Evolutionary conservation across 495 filamentous ascomycete genomes (phyloP).

Genomic region (Penicillium malachiteum): DNA sequence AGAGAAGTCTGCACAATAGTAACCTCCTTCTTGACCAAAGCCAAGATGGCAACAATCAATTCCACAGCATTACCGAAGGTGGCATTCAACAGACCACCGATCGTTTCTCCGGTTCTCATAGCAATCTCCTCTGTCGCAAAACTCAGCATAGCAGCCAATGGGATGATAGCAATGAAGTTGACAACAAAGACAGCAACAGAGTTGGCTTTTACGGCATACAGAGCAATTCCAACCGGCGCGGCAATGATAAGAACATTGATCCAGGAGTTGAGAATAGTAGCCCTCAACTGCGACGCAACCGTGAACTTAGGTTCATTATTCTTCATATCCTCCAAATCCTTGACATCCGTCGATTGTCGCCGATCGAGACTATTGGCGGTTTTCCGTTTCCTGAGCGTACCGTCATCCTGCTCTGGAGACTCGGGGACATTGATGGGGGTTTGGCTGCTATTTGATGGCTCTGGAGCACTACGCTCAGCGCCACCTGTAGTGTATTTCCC

Average conservation of each 20-base stretch:
- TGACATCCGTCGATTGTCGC: constrained; percentile 12
- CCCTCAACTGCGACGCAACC: constrained; percentile 64
- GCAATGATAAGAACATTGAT: constrained; percentile 81
- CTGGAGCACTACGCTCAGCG: constrained; percentile 10
- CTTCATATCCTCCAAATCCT: constrained; percentile 20
- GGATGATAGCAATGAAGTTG: constrained; percentile 86
- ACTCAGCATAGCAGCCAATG: constrained; percentile 55
- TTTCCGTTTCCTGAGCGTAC: constrained; percentile 32
- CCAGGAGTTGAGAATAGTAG: constrained; percentile 74
- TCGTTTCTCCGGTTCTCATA: constrained; percentile 66
- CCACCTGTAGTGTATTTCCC: constrained; percentile 11
- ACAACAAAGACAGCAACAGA: constrained; percentile 70
- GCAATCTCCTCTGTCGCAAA: constrained; percentile 58
- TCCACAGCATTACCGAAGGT: constrained; percentile 90
- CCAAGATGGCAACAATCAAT: constrained; percentile 85
- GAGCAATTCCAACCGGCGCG: constrained; percentile 71
- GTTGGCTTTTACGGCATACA: constrained; percentile 60
- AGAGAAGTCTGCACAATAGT: constrained; percentile 90
- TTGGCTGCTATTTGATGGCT: constrained; percentile 33
- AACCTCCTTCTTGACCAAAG: constrained; percentile 68
- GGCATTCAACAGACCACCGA: constrained; percentile 85
- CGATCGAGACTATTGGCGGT: constrained; percentile 12
- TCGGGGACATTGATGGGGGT: constrained; percentile 40
- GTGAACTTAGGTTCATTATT: constrained; percentile 57
- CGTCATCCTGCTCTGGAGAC: constrained; percentile 4